phyloP scores from a whole-genome alignment of 139 green algal species.

The Coelastrella sp. region DNA sequence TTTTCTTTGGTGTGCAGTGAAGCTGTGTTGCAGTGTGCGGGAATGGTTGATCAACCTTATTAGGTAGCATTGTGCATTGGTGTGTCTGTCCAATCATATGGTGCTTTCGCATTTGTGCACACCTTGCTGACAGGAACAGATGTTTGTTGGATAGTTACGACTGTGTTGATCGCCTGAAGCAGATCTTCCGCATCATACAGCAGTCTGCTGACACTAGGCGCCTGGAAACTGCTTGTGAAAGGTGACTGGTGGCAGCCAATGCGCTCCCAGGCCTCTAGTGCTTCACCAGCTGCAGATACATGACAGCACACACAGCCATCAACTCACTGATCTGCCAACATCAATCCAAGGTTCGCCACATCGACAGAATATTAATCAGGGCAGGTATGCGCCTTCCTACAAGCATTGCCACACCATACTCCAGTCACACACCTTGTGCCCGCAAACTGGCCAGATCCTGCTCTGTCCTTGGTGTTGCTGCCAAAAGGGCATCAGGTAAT shows the following conservation, averaged over 20 bases:
- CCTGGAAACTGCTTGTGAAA: neutral
- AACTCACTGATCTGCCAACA: neutral
- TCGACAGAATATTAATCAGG: neutral
- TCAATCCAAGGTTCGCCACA: neutral
- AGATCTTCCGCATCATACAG: constrained; percentile 47
- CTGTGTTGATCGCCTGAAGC: constrained; percentile 6
- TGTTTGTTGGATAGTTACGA: neutral
- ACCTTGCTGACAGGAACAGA: neutral
- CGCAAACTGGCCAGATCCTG: constrained; percentile 45
- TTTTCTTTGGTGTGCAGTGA: neutral
- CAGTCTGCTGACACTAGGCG: constrained; percentile 14
- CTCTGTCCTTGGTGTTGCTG: constrained; percentile 5
- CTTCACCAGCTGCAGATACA: neutral
- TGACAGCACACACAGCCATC: neutral
- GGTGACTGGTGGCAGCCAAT: constrained; percentile 42
- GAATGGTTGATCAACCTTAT: neutral
- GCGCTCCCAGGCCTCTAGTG: constrained; percentile 24
- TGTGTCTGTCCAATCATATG: neutral
- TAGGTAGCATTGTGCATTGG: neutral
- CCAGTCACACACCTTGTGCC: constrained; percentile 34
- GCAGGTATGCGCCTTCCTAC: neutral
- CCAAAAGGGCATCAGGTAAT: constrained; percentile 46
- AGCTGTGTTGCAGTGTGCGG: neutral
- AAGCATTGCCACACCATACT: no score
- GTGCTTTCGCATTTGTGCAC: no score